These are phyloP conservation scores for Fraxinus sp. DNA, from an alignment of 305 asterid species.

Conservation along the genomic window DNA sequence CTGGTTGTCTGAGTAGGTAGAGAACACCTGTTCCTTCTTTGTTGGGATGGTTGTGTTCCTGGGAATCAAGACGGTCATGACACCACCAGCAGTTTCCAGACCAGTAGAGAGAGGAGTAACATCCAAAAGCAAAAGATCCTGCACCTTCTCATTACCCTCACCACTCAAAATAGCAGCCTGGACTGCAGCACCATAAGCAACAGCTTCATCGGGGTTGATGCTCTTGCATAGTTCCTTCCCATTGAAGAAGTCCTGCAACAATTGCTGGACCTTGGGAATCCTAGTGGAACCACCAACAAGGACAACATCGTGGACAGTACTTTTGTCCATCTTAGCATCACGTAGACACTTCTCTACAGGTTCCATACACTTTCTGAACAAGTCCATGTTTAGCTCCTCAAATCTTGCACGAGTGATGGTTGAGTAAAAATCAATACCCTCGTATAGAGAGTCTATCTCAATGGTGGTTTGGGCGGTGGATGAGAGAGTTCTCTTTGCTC, in stretches of 20 bases:
- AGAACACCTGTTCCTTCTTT: conserved; percentile 4
- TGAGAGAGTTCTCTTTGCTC: conserved; percentile 77
- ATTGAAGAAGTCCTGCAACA: conserved; percentile 3
- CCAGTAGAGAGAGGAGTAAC: conserved; percentile 1
- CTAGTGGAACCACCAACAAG: conserved; percentile 7
- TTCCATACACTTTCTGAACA: conserved; percentile 73
- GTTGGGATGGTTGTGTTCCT: conserved; percentile 11
- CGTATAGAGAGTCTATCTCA: conserved; percentile 65
- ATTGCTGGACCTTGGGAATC: conserved; percentile 11
- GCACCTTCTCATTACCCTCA: conserved; percentile 9
- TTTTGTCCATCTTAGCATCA: conserved; percentile 6
- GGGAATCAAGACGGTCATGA: conserved; percentile 5
- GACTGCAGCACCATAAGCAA: conserved; percentile 3
- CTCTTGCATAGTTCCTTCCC: conserved; percentile 5
- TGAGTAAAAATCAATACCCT: conserved; percentile 75
- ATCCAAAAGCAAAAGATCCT: conserved; percentile 7
- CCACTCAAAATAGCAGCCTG: conserved; percentile 8
- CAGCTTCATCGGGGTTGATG: conserved; percentile 9
- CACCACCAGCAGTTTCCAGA: conserved; percentile 9
- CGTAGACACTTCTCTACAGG: conserved; percentile 65
- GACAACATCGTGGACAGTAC: not conserved
- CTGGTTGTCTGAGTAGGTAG: conserved; percentile 8
- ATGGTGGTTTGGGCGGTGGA: conserved; percentile 82
- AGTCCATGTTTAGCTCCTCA: conserved; percentile 77
- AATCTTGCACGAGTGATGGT: conserved; percentile 77